phyloP scores from a whole-genome alignment of 805 yeast genomes.

The Middelhovenomyces tepae region DNA sequence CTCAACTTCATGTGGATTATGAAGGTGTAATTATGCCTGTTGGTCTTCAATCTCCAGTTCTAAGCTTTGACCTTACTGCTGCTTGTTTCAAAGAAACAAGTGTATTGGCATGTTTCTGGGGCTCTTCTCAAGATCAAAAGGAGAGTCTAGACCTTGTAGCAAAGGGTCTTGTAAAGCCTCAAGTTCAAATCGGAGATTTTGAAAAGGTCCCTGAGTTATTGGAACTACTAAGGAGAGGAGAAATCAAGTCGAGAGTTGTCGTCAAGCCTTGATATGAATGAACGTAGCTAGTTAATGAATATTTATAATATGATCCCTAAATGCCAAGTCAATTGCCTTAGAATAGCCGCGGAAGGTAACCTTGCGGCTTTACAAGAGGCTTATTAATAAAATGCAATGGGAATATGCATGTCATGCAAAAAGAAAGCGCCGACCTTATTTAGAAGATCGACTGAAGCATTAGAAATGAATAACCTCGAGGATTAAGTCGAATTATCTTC shows the following conservation, averaged over 20 bases:
- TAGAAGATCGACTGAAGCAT: too few species aligned
- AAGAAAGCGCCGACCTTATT: too few species aligned
- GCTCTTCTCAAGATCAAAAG: conserved; percentile 35
- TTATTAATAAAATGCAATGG: too few species aligned
- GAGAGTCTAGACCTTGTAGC: conserved; percentile 37
- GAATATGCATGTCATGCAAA: too few species aligned
- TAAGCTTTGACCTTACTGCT: conserved; percentile 28
- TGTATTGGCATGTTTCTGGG: conserved; percentile 36
- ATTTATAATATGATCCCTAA: too few species aligned
- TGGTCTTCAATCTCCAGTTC: conserved; percentile 34
- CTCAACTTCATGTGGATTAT: conserved; percentile 27
- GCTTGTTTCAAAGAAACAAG: conserved; percentile 36
- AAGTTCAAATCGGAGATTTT: conserved; percentile 26
- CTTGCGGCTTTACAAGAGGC: too few species aligned
- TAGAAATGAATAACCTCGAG: too few species aligned
- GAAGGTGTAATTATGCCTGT: conserved; percentile 35
- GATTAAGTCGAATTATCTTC: too few species aligned
- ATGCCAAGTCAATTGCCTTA: too few species aligned
- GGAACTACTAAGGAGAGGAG: conserved; percentile 30
- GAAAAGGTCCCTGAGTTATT: conserved; percentile 31
- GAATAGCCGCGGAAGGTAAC: too few species aligned
- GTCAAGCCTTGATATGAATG: too few species aligned
- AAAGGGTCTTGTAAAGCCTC: conserved; percentile 34
- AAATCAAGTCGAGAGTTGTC: conserved; percentile 36
- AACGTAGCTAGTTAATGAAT: too few species aligned